These are phyloP conservation scores for Emericellopsis terricola DNA, from an alignment of 495 filamentous ascomycete genomes.

Conservation along the genomic window DNA sequence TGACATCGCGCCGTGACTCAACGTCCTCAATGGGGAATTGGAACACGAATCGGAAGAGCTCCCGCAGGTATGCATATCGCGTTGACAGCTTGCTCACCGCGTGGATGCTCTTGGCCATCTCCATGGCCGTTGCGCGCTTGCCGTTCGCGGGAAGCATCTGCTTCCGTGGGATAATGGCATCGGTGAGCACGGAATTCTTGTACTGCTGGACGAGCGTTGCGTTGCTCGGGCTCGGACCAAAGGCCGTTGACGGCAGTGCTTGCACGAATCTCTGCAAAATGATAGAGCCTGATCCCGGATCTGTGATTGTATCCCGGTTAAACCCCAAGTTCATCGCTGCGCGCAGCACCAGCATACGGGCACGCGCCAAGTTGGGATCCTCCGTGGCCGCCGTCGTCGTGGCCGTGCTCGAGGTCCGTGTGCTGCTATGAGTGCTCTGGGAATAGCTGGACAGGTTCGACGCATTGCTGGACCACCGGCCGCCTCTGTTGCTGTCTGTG, in stretches of 20 bases:
- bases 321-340: conserved; percentile 69
- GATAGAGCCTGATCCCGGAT: conserved; percentile 15
- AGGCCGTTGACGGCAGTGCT: conserved; percentile 54
- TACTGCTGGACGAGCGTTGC: conserved; percentile 53
- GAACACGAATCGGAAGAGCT: conserved; percentile 71
- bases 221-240: conserved; percentile 55
- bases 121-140: conserved; percentile 41
- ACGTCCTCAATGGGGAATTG: conserved; percentile 66
- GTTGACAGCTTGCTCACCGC: conserved; percentile 39
- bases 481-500: conserved; percentile 29
- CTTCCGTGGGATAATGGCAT: conserved; percentile 42
- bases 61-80: conserved; percentile 55
- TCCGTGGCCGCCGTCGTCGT: conserved; percentile 47
- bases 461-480: conserved; percentile 57
- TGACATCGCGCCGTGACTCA: conserved; percentile 30
- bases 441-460: conserved; percentile 59
- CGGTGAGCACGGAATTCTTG: conserved; percentile 52
- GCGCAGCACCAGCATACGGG: conserved; percentile 62
- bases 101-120: conserved; percentile 57
- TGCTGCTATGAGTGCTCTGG: conserved; percentile 52
- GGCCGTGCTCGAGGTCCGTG: conserved; percentile 54
- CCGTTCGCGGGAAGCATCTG: conserved; percentile 33
- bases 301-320: conserved; percentile 23
- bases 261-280: conserved; percentile 56
- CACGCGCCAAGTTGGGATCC: conserved; percentile 52